Conservation (phyloP, 441 rosid species). For the Geranium incanum region DNA sequence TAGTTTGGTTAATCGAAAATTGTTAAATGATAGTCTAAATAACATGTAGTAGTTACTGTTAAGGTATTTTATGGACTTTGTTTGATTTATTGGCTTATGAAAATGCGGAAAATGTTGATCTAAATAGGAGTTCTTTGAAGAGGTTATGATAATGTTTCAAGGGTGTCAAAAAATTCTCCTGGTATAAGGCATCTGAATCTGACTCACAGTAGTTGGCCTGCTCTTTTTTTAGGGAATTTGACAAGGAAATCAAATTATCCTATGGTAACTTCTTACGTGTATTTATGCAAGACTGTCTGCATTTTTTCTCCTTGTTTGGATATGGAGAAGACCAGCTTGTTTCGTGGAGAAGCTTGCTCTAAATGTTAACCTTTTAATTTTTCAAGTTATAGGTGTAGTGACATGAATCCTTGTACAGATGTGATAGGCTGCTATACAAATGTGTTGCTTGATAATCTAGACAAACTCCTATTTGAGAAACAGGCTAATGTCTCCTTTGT, state of each 20-base stretch:
- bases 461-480: background rate
- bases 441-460: background rate
- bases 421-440: background rate
- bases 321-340: too few species aligned
- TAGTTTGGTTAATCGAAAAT: background rate
- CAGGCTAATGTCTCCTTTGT: background rate
- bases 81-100: too few species aligned
- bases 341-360: background rate
- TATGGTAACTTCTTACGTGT: too few species aligned
- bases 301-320: too few species aligned
- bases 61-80: too few species aligned
- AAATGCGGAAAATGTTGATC: too few species aligned
- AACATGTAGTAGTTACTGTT: too few species aligned
- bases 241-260: background rate
- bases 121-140: background rate
- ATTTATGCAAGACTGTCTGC: too few species aligned
- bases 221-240: background rate
- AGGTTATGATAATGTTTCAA: background rate
- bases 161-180: background rate
- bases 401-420: background rate
- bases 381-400: background rate
- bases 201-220: background rate
- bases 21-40: background rate
- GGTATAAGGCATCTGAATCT: background rate
- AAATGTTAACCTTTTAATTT: background rate